Base-by-base conservation (phyloP, 2,329 filamentous ascomycete genomes). In the Fusarium protoensiforme region DNA sequence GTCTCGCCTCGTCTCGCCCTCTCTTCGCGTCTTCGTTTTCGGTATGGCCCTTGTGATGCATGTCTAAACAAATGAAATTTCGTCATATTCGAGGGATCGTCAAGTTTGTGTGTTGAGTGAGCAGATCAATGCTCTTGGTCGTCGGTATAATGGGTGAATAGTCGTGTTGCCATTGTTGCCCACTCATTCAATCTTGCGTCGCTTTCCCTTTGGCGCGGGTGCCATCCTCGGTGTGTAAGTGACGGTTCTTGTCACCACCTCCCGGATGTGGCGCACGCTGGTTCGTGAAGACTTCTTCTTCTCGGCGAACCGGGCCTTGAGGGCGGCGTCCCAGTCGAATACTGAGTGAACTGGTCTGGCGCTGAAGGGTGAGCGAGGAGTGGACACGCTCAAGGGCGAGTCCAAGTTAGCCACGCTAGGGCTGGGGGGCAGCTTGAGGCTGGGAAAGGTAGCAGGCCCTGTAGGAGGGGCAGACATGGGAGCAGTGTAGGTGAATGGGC, bases 221-320 rank as follows among this genome's bases (percentile, higher is more conserved):
- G 95, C 93, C 85, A 98, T 94, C 74, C 92, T 88, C 69, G 91
- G 93, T 81, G 94, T 97, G 83, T 97, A 98, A 43, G 94, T 98
- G 68, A 98, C 94, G 18, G 95, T 98, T 76, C 95, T 90, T n/a
- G 95, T 98, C 61, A 98, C 93, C 6, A 98, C 94, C 82, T 98
- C 95, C 63, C 94, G 88, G 67, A 98, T 94, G 79, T 92, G 88
- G 68, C 92, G 89, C 65, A 92, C 86, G 76, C 87, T 91, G 35
- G 91, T 91, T 74, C 87, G 88, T 43, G 89, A 85, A 18, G 87
- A 80, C 80, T 89, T 89, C 72, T 87, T 85, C 80, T 85, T 86
- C 78, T 92, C 92, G 68, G 89, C 87, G 76, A 90, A 91, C 60
- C 90, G 87, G 53, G 88, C 87, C 83, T 92, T 94, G 77, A 92